A percentile compares a stretch with the other conserved stretches of the same genome.
phyloP scores from a whole-genome alignment of 208 protist species.

The Sergeia podlipaevii region DNA sequence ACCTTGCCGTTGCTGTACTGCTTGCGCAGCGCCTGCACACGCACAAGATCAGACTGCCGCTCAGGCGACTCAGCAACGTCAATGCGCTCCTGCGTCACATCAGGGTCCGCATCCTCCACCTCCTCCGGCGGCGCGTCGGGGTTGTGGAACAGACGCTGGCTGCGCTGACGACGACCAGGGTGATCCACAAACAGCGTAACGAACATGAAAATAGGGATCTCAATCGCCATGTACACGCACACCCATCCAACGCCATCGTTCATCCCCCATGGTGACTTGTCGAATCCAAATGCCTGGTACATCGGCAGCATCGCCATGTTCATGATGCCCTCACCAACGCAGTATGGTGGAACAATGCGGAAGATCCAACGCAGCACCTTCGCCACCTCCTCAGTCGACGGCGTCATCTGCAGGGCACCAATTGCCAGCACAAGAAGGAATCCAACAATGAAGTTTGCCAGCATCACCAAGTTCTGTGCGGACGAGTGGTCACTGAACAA shows the following conservation, averaged over 20 bases:
- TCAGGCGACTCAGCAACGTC: conserved; percentile 18
- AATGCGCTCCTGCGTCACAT: conserved; percentile 30
- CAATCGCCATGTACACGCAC: conserved; percentile 43
- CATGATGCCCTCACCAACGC: conserved; percentile 59
- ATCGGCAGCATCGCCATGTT: conserved; percentile 24
- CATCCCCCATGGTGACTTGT: conserved; percentile 22
- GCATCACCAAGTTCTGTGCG: conserved; percentile 54
- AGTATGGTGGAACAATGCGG: conserved; percentile 57
- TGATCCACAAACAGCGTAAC: conserved; percentile 61
- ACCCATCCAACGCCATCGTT: conserved; percentile 25
- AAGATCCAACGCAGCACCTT: conserved; percentile 38
- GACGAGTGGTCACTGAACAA: conserved; percentile 49
- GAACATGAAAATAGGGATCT: conserved; percentile 35
- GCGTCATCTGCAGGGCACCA: conserved; percentile 22
- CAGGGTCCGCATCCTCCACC: conserved; percentile 28
- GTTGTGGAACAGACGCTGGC: conserved; percentile 28
- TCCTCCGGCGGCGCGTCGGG: conserved; percentile 19
- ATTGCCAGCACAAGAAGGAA: conserved; percentile 49
- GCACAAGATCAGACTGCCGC: conserved; percentile 35
- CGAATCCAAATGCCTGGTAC: conserved; percentile 12
- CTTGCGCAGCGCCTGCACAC: conserved; percentile 55
- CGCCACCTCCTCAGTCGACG: conserved; percentile 23
- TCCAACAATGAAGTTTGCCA: conserved; percentile 59
- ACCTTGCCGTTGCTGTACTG: conserved; percentile 64
- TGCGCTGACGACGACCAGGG: conserved; percentile 29